Evolutionary conservation across 2,329 filamentous ascomycete genomes (phyloP).

Genomic region (Dryadomyces quercus-mongolicae): DNA sequence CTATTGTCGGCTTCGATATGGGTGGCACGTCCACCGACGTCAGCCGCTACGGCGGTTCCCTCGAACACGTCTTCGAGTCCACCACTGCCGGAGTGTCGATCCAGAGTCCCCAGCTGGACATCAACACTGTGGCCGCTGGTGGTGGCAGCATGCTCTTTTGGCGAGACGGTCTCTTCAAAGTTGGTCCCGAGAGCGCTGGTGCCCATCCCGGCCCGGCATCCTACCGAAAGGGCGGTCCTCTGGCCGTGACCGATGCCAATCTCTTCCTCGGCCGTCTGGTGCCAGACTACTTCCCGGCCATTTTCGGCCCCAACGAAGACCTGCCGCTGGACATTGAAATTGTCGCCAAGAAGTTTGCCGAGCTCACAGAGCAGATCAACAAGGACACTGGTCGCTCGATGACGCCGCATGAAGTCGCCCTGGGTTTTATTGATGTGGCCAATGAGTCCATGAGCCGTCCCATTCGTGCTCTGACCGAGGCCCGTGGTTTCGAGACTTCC

Average conservation of each 20-base stretch:
- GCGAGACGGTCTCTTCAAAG: conserved; percentile 73
- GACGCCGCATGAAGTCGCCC: conserved; percentile 72
- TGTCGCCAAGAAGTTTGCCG: conserved; percentile 52
- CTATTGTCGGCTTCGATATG: conserved; percentile 4
- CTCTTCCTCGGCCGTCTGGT: conserved; percentile 49
- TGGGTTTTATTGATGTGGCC: conserved; percentile 78
- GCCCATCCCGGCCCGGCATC: conserved; percentile 57
- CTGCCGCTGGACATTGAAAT: conserved; percentile 40
- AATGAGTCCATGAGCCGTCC: conserved; percentile 86
- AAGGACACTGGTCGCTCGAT: conserved; percentile 58
- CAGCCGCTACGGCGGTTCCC: conserved; percentile 25
- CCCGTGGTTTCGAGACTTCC: conserved; percentile 83
- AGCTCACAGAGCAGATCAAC: conserved; percentile 68
- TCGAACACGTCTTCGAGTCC: conserved; percentile 63
- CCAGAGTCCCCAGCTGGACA: conserved; percentile 81
- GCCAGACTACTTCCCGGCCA: conserved; percentile 53
- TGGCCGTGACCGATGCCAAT: conserved; percentile 58
- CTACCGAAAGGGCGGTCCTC: conserved; percentile 54
- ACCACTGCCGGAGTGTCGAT: conserved; percentile 70
- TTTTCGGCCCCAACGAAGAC: conserved; percentile 54
- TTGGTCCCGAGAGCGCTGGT: conserved; percentile 54
- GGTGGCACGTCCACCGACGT: conserved; percentile 10
- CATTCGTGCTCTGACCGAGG: conserved; percentile 81
- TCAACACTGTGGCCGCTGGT: conserved; percentile 86
- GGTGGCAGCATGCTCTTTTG: conserved; percentile 78